Conservation (phyloP, 495 filamentous ascomycete genomes). For the Xylaria longipes region DNA sequence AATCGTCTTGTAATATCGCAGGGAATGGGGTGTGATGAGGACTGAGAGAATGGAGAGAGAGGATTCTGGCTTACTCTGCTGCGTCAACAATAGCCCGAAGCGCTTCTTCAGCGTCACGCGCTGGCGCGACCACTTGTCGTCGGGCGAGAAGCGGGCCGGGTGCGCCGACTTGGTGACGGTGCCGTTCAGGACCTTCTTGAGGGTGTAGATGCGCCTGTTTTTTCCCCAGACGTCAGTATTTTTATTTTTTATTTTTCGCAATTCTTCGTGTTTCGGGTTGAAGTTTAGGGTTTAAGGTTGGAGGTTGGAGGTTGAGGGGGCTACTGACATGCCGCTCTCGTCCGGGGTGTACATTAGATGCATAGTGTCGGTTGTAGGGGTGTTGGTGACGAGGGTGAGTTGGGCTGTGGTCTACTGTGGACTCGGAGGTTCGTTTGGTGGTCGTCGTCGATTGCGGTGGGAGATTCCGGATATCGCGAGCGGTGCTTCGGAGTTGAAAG, state of each 20-base stretch:
- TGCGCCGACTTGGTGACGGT: constrained; percentile 94
- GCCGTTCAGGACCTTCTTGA: constrained; percentile 78
- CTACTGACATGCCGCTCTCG: constrained; percentile 65
- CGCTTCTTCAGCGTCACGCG: constrained; percentile 91
- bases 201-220: constrained; percentile 75
- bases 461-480: not conserved
- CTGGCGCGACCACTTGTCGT: constrained; percentile 97
- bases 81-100: constrained; percentile 83
- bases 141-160: constrained; percentile 94
- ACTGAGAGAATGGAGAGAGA: not conserved
- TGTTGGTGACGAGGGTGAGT: not conserved
- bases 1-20: not conserved
- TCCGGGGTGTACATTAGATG: constrained; percentile 90
- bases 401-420: not conserved
- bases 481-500: not conserved
- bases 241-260: not conserved
- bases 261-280: not conserved
- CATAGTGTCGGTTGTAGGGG: constrained; percentile 51
- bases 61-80: constrained; percentile 67
- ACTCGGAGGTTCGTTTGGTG: not conserved
- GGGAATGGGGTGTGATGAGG: constrained; percentile 18
- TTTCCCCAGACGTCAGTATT: not conserved
- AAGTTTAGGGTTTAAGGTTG: not conserved
- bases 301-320: not conserved
- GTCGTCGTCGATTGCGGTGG: not conserved